These are phyloP conservation scores for Sporothrix pallida DNA, from an alignment of 2,329 filamentous ascomycete species.

Conservation along the genomic window DNA sequence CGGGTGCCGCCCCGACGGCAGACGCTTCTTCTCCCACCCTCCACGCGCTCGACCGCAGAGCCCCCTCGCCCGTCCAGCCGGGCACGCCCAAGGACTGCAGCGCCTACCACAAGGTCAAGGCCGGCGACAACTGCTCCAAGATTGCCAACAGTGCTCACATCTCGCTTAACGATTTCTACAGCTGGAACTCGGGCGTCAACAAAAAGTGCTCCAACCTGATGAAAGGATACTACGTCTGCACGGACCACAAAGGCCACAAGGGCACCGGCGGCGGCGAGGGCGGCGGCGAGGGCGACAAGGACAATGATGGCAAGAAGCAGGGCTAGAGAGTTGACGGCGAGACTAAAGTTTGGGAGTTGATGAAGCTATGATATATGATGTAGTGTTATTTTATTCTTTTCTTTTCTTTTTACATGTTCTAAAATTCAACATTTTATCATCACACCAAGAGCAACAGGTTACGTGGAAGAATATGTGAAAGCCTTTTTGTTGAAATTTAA, in stretches of 20 bases:
- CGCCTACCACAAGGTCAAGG: neutral
- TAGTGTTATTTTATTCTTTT: too few relatives aligned
- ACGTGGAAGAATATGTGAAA: too few relatives aligned
- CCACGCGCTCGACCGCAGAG: too few relatives aligned
- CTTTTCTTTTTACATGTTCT: too few relatives aligned
- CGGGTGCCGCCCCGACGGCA: too few relatives aligned
- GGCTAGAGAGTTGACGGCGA: neutral
- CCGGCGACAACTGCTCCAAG: neutral
- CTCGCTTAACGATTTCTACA: neutral
- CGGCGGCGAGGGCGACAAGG: neutral
- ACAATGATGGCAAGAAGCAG: neutral
- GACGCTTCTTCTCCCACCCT: too few relatives aligned
- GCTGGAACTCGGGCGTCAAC: neutral
- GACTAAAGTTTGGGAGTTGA: too few relatives aligned
- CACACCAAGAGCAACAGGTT: too few relatives aligned
- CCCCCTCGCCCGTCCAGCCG: neutral
- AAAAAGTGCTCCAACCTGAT: neutral
- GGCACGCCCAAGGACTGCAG: neutral
- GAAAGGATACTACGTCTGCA: neutral
- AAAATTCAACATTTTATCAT: too few relatives aligned
- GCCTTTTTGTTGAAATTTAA: too few relatives aligned
- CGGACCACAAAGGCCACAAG: neutral
- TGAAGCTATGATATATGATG: too few relatives aligned
- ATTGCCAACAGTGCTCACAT: neutral
- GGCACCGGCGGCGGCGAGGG: neutral